These are phyloP conservation scores for Fusarium sp. DNA, from an alignment of 2,329 filamentous ascomycete species.

Conservation along the genomic window DNA sequence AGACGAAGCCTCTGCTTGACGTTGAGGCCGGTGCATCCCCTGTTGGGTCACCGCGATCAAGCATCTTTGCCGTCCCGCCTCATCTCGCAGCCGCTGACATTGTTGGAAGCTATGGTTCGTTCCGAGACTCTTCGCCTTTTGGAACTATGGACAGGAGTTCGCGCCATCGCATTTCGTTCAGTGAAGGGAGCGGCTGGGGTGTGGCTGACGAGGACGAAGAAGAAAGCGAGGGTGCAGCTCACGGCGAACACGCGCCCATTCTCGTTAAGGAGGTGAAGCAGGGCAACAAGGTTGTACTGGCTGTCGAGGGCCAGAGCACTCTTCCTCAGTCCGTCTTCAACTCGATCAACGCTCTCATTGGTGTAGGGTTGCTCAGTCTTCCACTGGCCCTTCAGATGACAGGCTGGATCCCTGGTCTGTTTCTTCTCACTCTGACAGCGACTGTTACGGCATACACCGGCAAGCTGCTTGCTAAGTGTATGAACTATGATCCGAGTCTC, in stretches of 20 bases:
- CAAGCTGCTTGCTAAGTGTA: constrained; percentile 84
- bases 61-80: constrained; percentile 69
- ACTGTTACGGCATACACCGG: constrained; percentile 87
- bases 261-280: constrained; percentile 92
- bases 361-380: constrained; percentile 88
- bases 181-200: constrained; percentile 49
- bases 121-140: constrained; percentile 60
- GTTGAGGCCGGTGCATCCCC: constrained; percentile 55
- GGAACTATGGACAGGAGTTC: constrained; percentile 61
- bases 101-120: constrained; percentile 76
- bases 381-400: constrained; percentile 89
- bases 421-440: constrained; percentile 80
- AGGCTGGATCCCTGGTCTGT: constrained; percentile 86
- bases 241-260: constrained; percentile 77
- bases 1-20: constrained; percentile 62
- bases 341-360: constrained; percentile 92
- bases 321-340: constrained; percentile 97
- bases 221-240: constrained; percentile 53
- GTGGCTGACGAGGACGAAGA: constrained; percentile 53
- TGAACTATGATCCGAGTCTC: constrained; percentile 85
- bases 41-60: constrained; percentile 48
- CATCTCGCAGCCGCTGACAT: constrained; percentile 76
- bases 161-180: constrained; percentile 61
- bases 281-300: constrained; percentile 84
- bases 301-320: constrained; percentile 93